phyloP scores from a whole-genome alignment of 345 rosid species.

The Corchorus olitorius region DNA sequence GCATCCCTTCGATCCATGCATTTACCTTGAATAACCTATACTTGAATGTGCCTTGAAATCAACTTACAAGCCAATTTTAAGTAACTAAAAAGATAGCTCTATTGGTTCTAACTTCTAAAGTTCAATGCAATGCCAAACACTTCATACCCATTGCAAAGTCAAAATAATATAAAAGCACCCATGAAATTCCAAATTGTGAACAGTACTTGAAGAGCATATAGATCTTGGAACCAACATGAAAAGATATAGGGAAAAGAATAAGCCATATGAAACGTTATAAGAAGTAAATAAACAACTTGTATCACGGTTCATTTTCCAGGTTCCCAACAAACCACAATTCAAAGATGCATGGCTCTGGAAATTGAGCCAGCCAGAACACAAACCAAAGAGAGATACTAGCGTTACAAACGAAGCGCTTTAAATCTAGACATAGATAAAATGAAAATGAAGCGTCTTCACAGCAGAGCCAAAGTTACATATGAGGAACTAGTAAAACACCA shows the following conservation, averaged over 20 bases:
- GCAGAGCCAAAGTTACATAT: constrained; percentile 12
- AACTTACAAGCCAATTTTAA: constrained; percentile 28
- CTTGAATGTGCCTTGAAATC: constrained; percentile 26
- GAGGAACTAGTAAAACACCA: constrained; percentile 18
- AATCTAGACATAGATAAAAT: constrained; percentile 4
- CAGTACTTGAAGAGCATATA: background rate
- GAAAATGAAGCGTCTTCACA: constrained; percentile 20
- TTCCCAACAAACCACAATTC: background rate
- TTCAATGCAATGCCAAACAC: constrained; percentile 19
- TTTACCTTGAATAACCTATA: constrained; percentile 44
- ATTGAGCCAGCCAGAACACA: constrained; percentile 24
- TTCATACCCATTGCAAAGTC: constrained; percentile 30
- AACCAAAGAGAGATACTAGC: background rate
- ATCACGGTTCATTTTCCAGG: background rate
- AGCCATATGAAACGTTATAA: background rate
- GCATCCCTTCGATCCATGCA: constrained; percentile 98
- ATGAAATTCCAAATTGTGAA: constrained; percentile 12
- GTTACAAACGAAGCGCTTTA: constrained; percentile 7
- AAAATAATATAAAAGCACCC: constrained; percentile 18
- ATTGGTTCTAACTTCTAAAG: background rate
- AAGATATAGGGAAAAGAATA: background rate
- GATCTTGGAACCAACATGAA: constrained; percentile 14
- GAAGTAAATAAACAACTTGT: background rate
- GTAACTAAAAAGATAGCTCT: constrained; percentile 12
- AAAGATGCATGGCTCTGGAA: constrained; percentile 21